A percentile compares a stretch with the other conserved stretches of the same genome.
phyloP scores from a whole-genome alignment of 805 yeast species.

The Kockiozyma suomiensis region DNA sequence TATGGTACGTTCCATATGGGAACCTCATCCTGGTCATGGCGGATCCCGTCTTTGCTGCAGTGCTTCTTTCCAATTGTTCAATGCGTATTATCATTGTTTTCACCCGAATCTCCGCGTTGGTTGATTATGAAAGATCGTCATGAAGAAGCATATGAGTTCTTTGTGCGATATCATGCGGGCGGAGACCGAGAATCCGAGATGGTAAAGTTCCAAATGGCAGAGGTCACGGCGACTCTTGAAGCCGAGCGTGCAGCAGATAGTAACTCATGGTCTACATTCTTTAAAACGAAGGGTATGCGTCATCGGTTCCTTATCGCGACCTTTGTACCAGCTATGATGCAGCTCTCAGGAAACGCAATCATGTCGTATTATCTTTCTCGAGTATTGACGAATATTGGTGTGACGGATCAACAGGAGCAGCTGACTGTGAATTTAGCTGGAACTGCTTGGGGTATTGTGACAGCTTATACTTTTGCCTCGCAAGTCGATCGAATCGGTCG shows the following conservation, averaged over 20 bases:
- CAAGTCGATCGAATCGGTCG: slow-evolving; percentile 39
- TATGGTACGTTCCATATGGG: slow-evolving; percentile 47
- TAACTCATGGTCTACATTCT: slow-evolving; percentile 49
- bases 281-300: slow-evolving; percentile 47
- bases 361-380: slow-evolving; percentile 55
- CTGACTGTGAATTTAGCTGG: slow-evolving; percentile 51
- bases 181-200: slow-evolving; percentile 42
- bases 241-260: too few species aligned
- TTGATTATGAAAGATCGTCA: slow-evolving; percentile 59
- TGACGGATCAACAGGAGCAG: slow-evolving; percentile 45
- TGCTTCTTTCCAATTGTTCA: slow-evolving; percentile 51
- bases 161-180: slow-evolving; percentile 50
- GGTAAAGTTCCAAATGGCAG: slow-evolving; percentile 47
- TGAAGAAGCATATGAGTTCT: slow-evolving; percentile 55
- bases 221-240: slow-evolving; percentile 48
- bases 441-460: slow-evolving; percentile 44
- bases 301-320: slow-evolving; percentile 47
- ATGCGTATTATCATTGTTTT: slow-evolving; percentile 53
- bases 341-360: slow-evolving; percentile 57
- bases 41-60: slow-evolving; percentile 58
- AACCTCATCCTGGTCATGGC: slow-evolving; percentile 50
- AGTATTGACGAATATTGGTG: slow-evolving; percentile 57
- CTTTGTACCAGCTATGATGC: slow-evolving; percentile 47
- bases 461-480: slow-evolving; percentile 41
- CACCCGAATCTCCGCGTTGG: slow-evolving; percentile 70